phyloP scores from a whole-genome alignment of 768 basidiomycete species.

The Amanita phalloides region DNA sequence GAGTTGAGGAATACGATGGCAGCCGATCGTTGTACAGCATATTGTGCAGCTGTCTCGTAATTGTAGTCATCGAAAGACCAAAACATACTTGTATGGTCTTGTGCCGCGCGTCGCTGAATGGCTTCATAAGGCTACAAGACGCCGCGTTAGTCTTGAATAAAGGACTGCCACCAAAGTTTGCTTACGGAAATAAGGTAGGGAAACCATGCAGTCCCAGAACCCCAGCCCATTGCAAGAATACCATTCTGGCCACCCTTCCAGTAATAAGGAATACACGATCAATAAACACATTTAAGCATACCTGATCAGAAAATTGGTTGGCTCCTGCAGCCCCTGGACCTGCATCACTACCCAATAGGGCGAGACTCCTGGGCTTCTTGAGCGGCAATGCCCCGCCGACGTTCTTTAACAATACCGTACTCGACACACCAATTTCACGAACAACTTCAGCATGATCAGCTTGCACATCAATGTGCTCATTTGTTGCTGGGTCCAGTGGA shows the following conservation, averaged over 20 bases:
- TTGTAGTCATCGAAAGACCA: conserved; percentile 71
- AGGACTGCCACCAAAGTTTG: conserved; percentile 2
- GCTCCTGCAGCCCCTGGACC: conserved; percentile 57
- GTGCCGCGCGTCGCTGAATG: conserved; percentile 61
- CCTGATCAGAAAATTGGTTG: conserved; percentile 56
- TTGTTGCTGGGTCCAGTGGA: conserved; percentile 37
- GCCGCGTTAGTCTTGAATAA: neutral
- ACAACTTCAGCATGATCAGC: conserved; percentile 59
- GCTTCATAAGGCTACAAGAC: conserved; percentile 61
- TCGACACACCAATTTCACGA: conserved; percentile 60
- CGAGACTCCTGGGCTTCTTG: conserved; percentile 43
- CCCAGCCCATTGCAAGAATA: conserved; percentile 88
- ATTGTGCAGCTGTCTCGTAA: conserved; percentile 33
- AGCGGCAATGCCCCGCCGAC: conserved; percentile 44
- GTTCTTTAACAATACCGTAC: conserved; percentile 74
- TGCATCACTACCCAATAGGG: conserved; percentile 53
- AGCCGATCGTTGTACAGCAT: conserved; percentile 38
- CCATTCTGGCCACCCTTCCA: conserved; percentile 46
- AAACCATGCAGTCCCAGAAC: conserved; percentile 71
- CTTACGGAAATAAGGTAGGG: conserved; percentile 69
- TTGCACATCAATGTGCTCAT: conserved; percentile 58
- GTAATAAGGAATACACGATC: neutral
- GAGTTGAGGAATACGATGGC: conserved; percentile 76
- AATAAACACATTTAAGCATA: conserved; percentile 4
- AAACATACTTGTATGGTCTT: conserved; percentile 43